Conservation (phyloP, 2,329 filamentous ascomycete genomes). For the Fusarium nygamai region DNA sequence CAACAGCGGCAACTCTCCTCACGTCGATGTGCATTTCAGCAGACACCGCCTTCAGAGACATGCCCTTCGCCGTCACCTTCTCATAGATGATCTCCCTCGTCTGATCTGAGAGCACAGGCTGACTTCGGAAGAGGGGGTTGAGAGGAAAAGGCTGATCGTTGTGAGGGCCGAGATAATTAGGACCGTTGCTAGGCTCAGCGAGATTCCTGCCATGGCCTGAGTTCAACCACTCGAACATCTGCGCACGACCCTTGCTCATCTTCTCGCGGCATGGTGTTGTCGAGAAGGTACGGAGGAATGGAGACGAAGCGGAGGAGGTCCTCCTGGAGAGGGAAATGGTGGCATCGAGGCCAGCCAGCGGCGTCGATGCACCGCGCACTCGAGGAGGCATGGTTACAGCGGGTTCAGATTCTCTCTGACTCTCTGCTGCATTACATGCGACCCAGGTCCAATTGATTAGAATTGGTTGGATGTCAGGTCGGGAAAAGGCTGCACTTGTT, state of each 20-base stretch:
- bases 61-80: slow-evolving; percentile 71
- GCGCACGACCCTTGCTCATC: slow-evolving; percentile 49
- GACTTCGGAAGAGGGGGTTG: slow-evolving; percentile 76
- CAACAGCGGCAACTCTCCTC: slow-evolving; percentile 84
- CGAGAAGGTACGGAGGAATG: slow-evolving; percentile 50
- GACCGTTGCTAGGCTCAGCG: slow-evolving; percentile 38
- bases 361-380: slow-evolving; percentile 43
- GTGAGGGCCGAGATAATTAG: slow-evolving; percentile 52
- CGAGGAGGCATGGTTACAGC: slow-evolving; percentile 47
- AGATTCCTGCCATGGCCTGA: slow-evolving; percentile 39
- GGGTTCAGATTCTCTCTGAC: slow-evolving; percentile 29
- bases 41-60: slow-evolving; percentile 79
- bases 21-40: slow-evolving; percentile 82
- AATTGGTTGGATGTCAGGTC: slow-evolving; percentile 36
- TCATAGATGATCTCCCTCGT: slow-evolving; percentile 79
- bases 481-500: slow-evolving; percentile 16
- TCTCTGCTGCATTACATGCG: slow-evolving; percentile 39
- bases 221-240: slow-evolving; percentile 54
- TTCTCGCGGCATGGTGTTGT: slow-evolving; percentile 52
- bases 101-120: slow-evolving; percentile 77
- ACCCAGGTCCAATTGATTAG: slow-evolving; percentile 38
- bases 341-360: slow-evolving; percentile 47
- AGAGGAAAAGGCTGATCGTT: slow-evolving; percentile 73
- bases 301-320: slow-evolving; percentile 1
- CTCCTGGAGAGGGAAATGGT: slow-evolving; percentile 31